Base-by-base conservation (phyloP, 23 red algal genomes). In the Gracilaria caudata region DNA sequence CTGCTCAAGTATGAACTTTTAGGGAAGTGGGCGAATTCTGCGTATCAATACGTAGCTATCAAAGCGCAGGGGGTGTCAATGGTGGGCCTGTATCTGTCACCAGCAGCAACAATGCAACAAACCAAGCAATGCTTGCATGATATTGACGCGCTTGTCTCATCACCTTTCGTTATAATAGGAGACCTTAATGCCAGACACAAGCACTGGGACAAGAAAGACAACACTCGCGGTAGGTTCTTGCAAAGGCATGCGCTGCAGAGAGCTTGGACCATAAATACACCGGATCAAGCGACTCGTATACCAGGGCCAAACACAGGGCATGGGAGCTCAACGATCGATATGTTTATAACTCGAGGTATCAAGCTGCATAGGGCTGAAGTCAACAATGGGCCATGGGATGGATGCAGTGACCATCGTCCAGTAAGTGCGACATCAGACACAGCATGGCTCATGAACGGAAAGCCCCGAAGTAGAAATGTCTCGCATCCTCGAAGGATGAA, bases 131-230 rank as follows among this genome's bases (percentile, higher is more conserved):
- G 35, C 33, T 21, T 74, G 7, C 21, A 43, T n/a, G 68, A 74
- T 21, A 74, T 74, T 43, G 40, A 37, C 4, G 68, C 5, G 25
- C 68, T 74, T 21, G 33, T 39, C 7, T 43, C n/a, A 28, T 39
- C 12, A 35, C 35, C 35, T 12, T 39, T 46, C n/a, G 7, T 86
- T 11, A 70, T 86, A 55, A 45, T 86, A 19, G 81, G 81, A 45
- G 81, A 86, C 46, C 4, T 86, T 10, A 86, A 86, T 32, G 63
- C 81, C 13, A 37, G 51, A 2, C 61, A 73, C 60, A 68, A 49
- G 63, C 17, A 71, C 19, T 86, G 81, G 81, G 81, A 86, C 49
- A 65, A 45, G 29, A 63, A 37, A 49, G 34, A 53, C 12, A 71
- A 41, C 40, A 73, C 34, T 49, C 44, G 49, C 12, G 76, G 76